Evolutionary conservation across 257 asterid genomes (phyloP).

Genomic region (Lithospermum erythrorhizon): DNA sequence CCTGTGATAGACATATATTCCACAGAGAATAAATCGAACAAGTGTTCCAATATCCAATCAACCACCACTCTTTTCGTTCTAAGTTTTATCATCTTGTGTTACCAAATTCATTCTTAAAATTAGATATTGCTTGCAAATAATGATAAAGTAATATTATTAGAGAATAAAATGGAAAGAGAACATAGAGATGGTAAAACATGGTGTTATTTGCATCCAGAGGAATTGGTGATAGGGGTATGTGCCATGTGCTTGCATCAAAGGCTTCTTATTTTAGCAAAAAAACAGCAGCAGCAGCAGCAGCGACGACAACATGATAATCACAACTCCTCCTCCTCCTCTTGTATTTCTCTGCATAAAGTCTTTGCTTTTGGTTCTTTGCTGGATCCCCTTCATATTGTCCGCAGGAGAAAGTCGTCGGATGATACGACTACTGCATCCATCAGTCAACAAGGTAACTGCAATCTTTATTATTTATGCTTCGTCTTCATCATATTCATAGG

Average conservation of each 20-base stretch:
- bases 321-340: neutral
- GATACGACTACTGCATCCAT: constrained; percentile 21
- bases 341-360: constrained; percentile 35
- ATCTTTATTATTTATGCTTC: neutral
- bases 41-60: neutral
- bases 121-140: too few relatives aligned
- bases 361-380: constrained; percentile 51
- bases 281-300: constrained; percentile 17
- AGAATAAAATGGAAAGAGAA: constrained; percentile 15
- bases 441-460: constrained; percentile 50
- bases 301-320: neutral
- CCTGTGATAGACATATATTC: too few relatives aligned
- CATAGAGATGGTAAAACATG: constrained; percentile 23
- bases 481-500: too few relatives aligned
- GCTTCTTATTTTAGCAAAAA: constrained; percentile 50
- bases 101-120: too few relatives aligned
- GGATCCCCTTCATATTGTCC: constrained; percentile 26
- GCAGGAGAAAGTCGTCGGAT: constrained; percentile 27
- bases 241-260: constrained; percentile 66
- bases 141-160: too few relatives aligned
- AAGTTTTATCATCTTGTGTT: too few relatives aligned
- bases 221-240: constrained; percentile 54
- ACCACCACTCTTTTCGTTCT: neutral
- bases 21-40: neutral
- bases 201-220: constrained; percentile 52